A percentile compares a stretch with the other conserved stretches of the same genome.
Evolutionary conservation across 2,329 filamentous ascomycete species (phyloP).

Genomic region (Aspergillus clavatus): DNA sequence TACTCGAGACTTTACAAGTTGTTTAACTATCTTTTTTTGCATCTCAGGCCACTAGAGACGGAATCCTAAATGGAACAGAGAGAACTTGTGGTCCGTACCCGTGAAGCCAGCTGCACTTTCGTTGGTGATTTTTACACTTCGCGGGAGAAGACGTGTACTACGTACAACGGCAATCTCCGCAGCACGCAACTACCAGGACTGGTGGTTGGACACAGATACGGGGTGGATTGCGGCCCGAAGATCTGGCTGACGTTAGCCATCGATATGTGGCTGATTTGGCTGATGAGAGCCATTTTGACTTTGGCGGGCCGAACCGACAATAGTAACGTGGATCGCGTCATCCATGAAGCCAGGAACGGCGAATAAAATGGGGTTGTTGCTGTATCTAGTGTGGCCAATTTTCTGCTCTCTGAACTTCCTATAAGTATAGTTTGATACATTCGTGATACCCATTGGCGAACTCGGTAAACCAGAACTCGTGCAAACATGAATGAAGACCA

Average conservation of each 20-base stretch:
- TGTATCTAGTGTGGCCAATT: not conserved
- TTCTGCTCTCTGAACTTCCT: not conserved
- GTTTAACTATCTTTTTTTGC: no score
- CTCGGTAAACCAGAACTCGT: not conserved
- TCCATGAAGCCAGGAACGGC: not conserved
- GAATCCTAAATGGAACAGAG: no score
- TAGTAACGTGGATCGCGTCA: not conserved
- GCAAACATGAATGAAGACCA: not conserved
- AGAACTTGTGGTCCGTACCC: no score
- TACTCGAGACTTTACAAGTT: no score
- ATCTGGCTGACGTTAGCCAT: not conserved
- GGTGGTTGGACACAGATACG: no score
- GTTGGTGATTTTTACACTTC: no score
- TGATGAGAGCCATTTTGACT: not conserved
- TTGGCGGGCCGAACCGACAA: not conserved
- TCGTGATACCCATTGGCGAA: not conserved
- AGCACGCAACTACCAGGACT: no score
- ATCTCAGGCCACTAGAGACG: no score
- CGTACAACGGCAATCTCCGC: no score
- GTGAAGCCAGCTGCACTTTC: no score
- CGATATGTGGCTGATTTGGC: not conserved
- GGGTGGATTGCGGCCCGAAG: not conserved
- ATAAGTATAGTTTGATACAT: not conserved
- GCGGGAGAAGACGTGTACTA: no score
- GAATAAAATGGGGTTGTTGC: not conserved